phyloP scores from a whole-genome alignment of 2,329 filamentous ascomycete genomes.

The Raffaelea deltoideospora region DNA sequence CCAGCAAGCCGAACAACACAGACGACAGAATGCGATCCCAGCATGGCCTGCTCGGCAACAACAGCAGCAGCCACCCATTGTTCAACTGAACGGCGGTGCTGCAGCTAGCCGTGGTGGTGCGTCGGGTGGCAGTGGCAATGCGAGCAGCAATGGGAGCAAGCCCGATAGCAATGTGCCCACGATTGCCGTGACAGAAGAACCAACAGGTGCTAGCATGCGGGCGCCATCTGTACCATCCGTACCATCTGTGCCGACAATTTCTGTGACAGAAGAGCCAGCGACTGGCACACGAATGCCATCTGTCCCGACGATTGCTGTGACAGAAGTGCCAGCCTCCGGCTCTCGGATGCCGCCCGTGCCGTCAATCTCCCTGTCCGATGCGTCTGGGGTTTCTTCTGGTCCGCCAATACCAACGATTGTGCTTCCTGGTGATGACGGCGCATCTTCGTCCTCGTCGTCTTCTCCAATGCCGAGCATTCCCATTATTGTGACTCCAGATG shows the following conservation, averaged over 20 bases:
- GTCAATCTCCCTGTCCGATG: too few relatives aligned
- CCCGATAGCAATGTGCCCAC: constrained; percentile 33
- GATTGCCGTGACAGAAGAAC: constrained; percentile 30
- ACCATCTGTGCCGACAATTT: constrained; percentile 18
- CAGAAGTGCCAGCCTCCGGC: too few relatives aligned
- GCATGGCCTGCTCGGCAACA: not conserved
- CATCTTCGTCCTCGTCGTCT: too few relatives aligned
- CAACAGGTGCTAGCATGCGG: too few relatives aligned
- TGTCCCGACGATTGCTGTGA: constrained; percentile 27
- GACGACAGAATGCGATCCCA: not conserved
- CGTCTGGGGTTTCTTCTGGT: too few relatives aligned
- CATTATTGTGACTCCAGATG: constrained; percentile 22
- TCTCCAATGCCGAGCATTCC: constrained; percentile 19
- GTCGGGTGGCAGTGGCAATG: not conserved
- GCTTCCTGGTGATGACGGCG: constrained; percentile 17
- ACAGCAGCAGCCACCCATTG: constrained; percentile 23
- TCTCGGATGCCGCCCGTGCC: too few relatives aligned
- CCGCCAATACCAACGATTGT: constrained; percentile 24
- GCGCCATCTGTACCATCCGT: too few relatives aligned
- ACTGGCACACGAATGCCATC: constrained; percentile 15
- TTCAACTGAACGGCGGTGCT: constrained; percentile 25
- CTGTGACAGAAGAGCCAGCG: constrained; percentile 15
- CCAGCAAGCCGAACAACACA: constrained; percentile 1
- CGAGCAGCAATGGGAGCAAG: not conserved
- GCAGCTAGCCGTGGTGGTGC: too few relatives aligned